Evolutionary conservation across 139 green algal species (phyloP), one percentile per base, ranked within the genome.

Genomic region (Chlamydomonas incerta): DNA sequence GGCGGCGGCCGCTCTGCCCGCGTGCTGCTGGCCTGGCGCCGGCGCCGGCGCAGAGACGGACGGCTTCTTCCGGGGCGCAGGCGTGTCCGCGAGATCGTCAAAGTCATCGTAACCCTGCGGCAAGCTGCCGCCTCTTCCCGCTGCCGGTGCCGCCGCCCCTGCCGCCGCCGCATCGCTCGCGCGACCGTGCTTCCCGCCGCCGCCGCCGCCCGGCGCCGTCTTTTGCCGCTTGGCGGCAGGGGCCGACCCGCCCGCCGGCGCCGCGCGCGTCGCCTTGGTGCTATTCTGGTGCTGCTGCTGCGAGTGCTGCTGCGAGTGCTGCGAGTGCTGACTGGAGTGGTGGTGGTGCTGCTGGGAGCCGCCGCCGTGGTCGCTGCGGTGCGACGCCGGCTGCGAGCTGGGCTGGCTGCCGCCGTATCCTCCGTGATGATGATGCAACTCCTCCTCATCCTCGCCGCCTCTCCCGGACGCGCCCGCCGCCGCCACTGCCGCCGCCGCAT

Each of bases 51-150:
- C 55, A 3, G 55, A 24, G 55, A 10, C 2, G 17, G 55, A 24
- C 9, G 55, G 60, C 41, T 50, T 41, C 63, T 3, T 17, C 10
- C 63, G 46, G 28, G 60, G 29, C 60, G 75, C 57, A 13, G 60
- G 33, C 58, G 63, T 65, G 46, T 85, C 79, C 8, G 79, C 65
- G 20, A 85, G 47, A 20, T 85, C 79, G 31, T 85, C 79, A 33
- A 85, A 85, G 18, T 76, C 65, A 28, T 85, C 79, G 33, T 85
- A 85, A 0, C 77, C 46, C 46, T 47, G 11, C 2, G 58, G 18
- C 26, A 28, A 9, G 17, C 60, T 57, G 41, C 62, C 60, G 0
- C 28, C 70, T 68, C 10, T 23, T 20, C 62, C 18, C 26, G 62
- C 62, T 20, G 28, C 23, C 34, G 62, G 14, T 20, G 26, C 62